Evolutionary conservation across 106 monocot genomes (phyloP).

Genomic region (Chionographis japonica): DNA sequence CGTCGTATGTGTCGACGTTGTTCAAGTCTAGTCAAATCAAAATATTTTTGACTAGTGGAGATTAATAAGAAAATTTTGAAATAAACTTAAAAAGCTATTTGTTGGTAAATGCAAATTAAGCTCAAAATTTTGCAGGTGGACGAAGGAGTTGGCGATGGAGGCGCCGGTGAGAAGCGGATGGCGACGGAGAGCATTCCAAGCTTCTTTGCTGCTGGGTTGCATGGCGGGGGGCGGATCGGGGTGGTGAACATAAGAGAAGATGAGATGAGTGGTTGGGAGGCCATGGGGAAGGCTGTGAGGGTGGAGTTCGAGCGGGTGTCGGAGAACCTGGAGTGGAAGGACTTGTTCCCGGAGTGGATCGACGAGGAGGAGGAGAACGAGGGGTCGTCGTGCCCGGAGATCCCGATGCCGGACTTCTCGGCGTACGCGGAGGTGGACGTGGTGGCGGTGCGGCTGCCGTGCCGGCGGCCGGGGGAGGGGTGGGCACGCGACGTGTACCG

Average conservation of each 20-base stretch:
- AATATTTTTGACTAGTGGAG: too few relatives aligned
- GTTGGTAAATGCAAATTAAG: too few relatives aligned
- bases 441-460: conserved; percentile 66
- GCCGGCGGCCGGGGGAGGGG: conserved; percentile 33
- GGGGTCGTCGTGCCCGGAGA: conserved; percentile 65
- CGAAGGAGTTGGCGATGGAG: conserved; percentile 2
- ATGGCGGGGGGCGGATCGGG: conserved; percentile 21
- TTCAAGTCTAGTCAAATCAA: too few relatives aligned
- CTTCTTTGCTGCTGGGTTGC: conserved; percentile 14
- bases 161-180: conserved; percentile 14
- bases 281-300: conserved; percentile 3
- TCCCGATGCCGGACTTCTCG: conserved; percentile 72
- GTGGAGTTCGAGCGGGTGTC: conserved; percentile 54
- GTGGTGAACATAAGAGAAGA: conserved; percentile 46
- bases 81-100: too few relatives aligned
- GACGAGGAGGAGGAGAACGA: conserved; percentile 77
- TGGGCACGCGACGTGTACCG: conserved; percentile 61
- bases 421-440: conserved; percentile 48
- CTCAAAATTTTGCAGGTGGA: conserved; percentile 17
- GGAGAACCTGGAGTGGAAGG: conserved; percentile 52
- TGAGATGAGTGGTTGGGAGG: conserved; percentile 19
- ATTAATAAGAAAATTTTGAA: too few relatives aligned
- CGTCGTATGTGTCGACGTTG: too few relatives aligned
- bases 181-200: conserved; percentile 16
- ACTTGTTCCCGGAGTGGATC: conserved; percentile 89